These are phyloP conservation scores for Pyrenula aspistea DNA, from an alignment of 495 filamentous ascomycete species.

Conservation along the genomic window DNA sequence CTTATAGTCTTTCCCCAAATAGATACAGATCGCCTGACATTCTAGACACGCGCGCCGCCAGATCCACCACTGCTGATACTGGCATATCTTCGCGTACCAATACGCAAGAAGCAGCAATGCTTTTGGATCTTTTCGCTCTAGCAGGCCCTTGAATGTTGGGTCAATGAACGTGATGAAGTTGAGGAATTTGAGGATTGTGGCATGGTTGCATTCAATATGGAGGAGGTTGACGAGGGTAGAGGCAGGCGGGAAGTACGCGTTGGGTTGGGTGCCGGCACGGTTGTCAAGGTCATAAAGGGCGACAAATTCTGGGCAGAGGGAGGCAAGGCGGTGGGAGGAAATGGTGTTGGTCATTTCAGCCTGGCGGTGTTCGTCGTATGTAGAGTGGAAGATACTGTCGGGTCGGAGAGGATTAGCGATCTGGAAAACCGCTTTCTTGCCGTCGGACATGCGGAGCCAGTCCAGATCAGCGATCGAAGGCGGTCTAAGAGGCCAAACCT, in stretches of 20 bases:
- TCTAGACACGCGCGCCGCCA: conserved; percentile 20
- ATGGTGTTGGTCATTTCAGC: not conserved
- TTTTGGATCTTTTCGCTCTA: conserved; percentile 23
- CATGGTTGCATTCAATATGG: not conserved
- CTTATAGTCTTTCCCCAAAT: conserved; percentile 12
- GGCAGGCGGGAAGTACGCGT: conserved; percentile 20
- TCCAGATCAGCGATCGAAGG: conserved; percentile 14
- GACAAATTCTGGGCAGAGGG: conserved; percentile 9
- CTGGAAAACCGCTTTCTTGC: conserved; percentile 23
- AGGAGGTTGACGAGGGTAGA: conserved; percentile 14
- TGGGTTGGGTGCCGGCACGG: conserved; percentile 10
- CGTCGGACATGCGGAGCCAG: conserved; percentile 21
- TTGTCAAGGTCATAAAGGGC: conserved; percentile 8
- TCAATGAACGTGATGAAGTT: not conserved
- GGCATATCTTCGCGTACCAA: conserved; percentile 22
- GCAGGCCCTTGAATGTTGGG: conserved; percentile 1
- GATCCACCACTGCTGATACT: conserved; percentile 21
- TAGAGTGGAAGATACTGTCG: conserved; percentile 23
- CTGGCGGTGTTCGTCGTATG: conserved; percentile 11
- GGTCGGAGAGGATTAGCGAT: conserved; percentile 20
- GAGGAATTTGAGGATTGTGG: not conserved
- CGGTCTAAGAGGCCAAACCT: conserved; percentile 24
- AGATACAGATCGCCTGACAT: conserved; percentile 27
- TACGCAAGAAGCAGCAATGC: conserved; percentile 25
- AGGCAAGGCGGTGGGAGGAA: conserved; percentile 4